Conservation (phyloP, 2,329 filamentous ascomycete genomes). For the Aplosporella prunicola region DNA sequence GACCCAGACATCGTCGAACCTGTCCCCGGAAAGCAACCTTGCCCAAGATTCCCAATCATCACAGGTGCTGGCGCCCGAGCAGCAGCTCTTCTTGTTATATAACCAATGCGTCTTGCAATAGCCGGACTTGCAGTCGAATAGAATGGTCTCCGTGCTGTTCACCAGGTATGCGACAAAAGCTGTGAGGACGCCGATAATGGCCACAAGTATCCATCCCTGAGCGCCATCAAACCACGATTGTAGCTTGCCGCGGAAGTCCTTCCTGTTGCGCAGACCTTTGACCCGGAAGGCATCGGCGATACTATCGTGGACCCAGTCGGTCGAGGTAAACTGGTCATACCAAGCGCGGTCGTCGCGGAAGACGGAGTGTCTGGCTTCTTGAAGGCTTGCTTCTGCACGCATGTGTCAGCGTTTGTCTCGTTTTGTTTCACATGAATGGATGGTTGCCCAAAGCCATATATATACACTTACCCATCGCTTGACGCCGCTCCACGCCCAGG, state of each 20-base stretch:
- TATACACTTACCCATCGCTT: conserved; percentile 18
- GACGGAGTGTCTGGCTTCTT: conserved; percentile 56
- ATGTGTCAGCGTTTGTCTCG: no score
- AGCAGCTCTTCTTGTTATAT: conserved; percentile 60
- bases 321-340: conserved; percentile 98
- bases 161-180: conserved; percentile 81
- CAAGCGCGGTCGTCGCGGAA: conserved; percentile 81
- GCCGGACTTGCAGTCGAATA: conserved; percentile 88
- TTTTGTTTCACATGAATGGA: background rate
- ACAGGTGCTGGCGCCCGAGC: conserved; percentile 46
- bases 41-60: conserved; percentile 57
- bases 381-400: conserved; percentile 40
- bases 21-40: conserved; percentile 44
- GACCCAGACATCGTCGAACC: conserved; percentile 47
- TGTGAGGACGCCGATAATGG: conserved; percentile 76
- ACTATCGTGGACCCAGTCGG: conserved; percentile 96
- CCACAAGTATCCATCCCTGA: conserved; percentile 91
- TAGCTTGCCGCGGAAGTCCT: conserved; percentile 74
- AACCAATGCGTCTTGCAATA: conserved; percentile 68
- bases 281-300: conserved; percentile 89
- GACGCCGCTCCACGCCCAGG: conserved; percentile 45
- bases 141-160: conserved; percentile 71
- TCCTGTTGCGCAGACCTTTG: conserved; percentile 70
- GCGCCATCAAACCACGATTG: conserved; percentile 71
- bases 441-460: no score